Evolutionary conservation across 2,329 filamentous ascomycete species (phyloP).

Genomic region (Capronia americana): DNA sequence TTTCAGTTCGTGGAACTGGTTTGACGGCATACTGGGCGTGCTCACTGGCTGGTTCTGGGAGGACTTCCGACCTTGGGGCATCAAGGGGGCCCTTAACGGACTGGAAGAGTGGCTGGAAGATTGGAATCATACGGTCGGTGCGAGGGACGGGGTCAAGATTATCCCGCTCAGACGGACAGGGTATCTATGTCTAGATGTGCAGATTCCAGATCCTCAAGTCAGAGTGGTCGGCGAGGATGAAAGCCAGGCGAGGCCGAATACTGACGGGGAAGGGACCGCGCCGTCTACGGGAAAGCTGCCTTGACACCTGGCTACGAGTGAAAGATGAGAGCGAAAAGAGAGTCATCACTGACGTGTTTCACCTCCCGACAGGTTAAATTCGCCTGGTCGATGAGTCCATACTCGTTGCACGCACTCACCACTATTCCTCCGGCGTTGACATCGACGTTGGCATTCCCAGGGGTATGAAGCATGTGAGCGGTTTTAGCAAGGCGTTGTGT

Average conservation of each 20-base stretch:
- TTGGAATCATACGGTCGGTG: conserved; percentile 77
- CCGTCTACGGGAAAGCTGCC: conserved; percentile 9
- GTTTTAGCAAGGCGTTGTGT: neutral
- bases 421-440: neutral
- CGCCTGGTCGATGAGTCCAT: neutral
- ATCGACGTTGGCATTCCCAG: neutral
- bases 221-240: conserved; percentile 48
- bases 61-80: conserved; percentile 70
- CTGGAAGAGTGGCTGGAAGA: conserved; percentile 83
- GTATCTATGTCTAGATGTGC: conserved; percentile 72
- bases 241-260: conserved; percentile 23
- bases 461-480: neutral
- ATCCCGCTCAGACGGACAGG: conserved; percentile 81
- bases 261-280: conserved; percentile 13
- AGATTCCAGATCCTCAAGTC: conserved; percentile 59
- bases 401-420: neutral
- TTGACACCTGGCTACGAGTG: neutral
- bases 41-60: conserved; percentile 96
- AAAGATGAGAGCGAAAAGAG: neutral
- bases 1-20: conserved; percentile 74
- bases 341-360: neutral
- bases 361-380: neutral
- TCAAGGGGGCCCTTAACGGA: conserved; percentile 72
- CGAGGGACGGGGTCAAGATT: conserved; percentile 70
- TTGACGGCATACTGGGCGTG: conserved; percentile 80